phyloP scores from a whole-genome alignment of 352 stramenopile species.

The Globisporangium echinulatum region DNA sequence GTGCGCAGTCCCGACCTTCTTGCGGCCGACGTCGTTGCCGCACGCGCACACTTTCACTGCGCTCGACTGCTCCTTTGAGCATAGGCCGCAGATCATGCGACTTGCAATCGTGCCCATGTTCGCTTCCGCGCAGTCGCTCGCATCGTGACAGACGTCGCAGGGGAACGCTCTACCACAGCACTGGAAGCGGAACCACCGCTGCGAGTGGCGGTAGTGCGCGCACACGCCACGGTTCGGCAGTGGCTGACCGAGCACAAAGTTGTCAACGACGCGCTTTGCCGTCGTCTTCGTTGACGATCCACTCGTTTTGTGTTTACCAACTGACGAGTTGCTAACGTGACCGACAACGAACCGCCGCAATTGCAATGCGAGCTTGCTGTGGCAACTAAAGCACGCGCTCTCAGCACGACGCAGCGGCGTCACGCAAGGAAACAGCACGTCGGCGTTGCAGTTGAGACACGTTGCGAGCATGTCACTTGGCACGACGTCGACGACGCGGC shows the following conservation, averaged over 20 bases:
- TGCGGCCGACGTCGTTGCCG: slow-evolving; percentile 56
- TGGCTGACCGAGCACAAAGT: slow-evolving; percentile 57
- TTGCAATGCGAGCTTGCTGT: slow-evolving; percentile 70
- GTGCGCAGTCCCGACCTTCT: slow-evolving; percentile 39
- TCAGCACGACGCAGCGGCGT: slow-evolving; percentile 48
- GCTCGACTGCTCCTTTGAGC: slow-evolving; percentile 77
- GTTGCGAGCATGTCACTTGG: slow-evolving; percentile 65
- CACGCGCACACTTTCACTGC: slow-evolving; percentile 69
- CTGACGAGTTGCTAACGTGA: slow-evolving; percentile 5
- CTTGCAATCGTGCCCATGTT: slow-evolving; percentile 75
- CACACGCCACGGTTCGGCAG: slow-evolving; percentile 65
- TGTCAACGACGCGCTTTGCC: slow-evolving; percentile 32
- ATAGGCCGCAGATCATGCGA: slow-evolving; percentile 79
- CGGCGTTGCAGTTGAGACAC: slow-evolving; percentile 57
- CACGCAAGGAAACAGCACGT: slow-evolving; percentile 55
- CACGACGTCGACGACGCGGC: slow-evolving; percentile 56
- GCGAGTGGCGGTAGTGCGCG: slow-evolving; percentile 75
- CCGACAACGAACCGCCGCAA: slow-evolving; percentile 48
- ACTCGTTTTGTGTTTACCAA: too few species aligned
- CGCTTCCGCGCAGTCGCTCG: slow-evolving; percentile 57
- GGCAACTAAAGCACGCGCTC: slow-evolving; percentile 64
- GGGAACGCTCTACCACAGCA: slow-evolving; percentile 79
- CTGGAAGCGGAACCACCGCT: slow-evolving; percentile 82
- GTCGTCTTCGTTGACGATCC: background rate
- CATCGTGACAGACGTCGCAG: slow-evolving; percentile 78